Evolutionary conservation across 2,329 filamentous ascomycete genomes (phyloP).

Genomic region (Paecilomyces dactylethromorphus): DNA sequence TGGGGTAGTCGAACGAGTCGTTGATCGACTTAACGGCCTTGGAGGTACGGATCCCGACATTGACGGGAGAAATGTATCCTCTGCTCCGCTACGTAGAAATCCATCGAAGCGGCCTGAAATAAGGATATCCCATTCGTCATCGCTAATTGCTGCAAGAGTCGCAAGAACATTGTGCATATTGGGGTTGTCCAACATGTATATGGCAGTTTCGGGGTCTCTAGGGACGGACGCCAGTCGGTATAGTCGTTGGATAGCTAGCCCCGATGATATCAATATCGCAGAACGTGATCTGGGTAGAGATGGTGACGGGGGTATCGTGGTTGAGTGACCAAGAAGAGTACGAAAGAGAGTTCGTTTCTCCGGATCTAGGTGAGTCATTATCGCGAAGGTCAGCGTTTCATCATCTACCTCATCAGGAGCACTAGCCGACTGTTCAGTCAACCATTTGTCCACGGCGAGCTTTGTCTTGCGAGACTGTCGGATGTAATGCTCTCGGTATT

Average conservation of each 20-base stretch:
- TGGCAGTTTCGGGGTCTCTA: constrained; percentile 76
- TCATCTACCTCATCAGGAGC: constrained; percentile 88
- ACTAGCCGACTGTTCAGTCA: constrained; percentile 66
- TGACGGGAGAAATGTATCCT: constrained; percentile 40
- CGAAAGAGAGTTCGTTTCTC: constrained; percentile 77
- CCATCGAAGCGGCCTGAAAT: constrained; percentile 92
- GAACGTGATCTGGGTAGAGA: constrained; percentile 57
- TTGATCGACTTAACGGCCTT: constrained; percentile 35
- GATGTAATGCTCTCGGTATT: constrained; percentile 87
- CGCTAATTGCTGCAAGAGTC: constrained; percentile 79
- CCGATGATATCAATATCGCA: constrained; percentile 67
- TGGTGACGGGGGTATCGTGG: constrained; percentile 39
- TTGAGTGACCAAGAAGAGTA: constrained; percentile 57
- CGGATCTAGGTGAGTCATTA: constrained; percentile 75
- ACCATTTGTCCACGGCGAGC: constrained; percentile 84
- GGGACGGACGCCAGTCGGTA: constrained; percentile 69
- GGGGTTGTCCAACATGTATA: constrained; percentile 79
- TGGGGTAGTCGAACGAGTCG: constrained; percentile 24
- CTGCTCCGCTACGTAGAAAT: constrained; percentile 88
- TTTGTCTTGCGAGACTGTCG: constrained; percentile 89
- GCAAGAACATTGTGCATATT: constrained; percentile 78
- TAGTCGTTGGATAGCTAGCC: constrained; percentile 72
- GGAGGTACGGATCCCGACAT: constrained; percentile 15
- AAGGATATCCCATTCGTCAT: constrained; percentile 94
- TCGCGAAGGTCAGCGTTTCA: constrained; percentile 87